phyloP scores from a whole-genome alignment of 2,329 filamentous ascomycete genomes.

The Cladobotryum protrusum region DNA sequence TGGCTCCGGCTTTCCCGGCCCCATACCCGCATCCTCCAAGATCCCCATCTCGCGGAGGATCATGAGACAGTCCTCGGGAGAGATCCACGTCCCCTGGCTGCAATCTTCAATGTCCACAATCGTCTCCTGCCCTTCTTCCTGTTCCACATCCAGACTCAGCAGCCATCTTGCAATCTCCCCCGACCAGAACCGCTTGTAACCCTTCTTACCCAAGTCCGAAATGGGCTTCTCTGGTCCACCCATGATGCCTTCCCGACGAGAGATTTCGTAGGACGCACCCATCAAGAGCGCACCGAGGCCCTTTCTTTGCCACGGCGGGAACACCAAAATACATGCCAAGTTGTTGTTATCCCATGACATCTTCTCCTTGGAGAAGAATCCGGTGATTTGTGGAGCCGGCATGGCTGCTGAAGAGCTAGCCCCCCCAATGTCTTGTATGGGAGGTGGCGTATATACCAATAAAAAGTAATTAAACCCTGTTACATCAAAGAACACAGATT shows the following conservation, averaged over 20 bases:
- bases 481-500: slow-evolving; percentile 97
- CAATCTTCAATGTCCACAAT: slow-evolving; percentile 65
- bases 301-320: slow-evolving; percentile 90
- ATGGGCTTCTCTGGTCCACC: slow-evolving; percentile 94
- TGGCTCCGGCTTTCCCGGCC: slow-evolving; percentile 31
- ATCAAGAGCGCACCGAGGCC: slow-evolving; percentile 85
- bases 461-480: slow-evolving; percentile 92
- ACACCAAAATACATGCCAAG: slow-evolving; percentile 89
- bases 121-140: slow-evolving; percentile 28
- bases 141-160: slow-evolving; percentile 31
- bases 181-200: slow-evolving; percentile 82
- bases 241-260: slow-evolving; percentile 71
- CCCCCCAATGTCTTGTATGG: slow-evolving; percentile 16
- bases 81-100: slow-evolving; percentile 74
- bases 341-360: slow-evolving; percentile 99
- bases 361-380: slow-evolving; percentile 99
- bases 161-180: slow-evolving; percentile 73
- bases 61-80: slow-evolving; percentile 72
- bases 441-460: slow-evolving; percentile 62
- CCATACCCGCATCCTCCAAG: slow-evolving; percentile 50
- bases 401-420: slow-evolving; percentile 7
- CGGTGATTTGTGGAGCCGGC: slow-evolving; percentile 52
- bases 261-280: slow-evolving; percentile 89
- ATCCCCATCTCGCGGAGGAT: slow-evolving; percentile 77
- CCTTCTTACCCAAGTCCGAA: slow-evolving; percentile 73